Percentiles rank a stretch among this genome's conserved stretches.
Conservation (phyloP, 345 rosid genomes). For the Rhizophora mangle region DNA sequence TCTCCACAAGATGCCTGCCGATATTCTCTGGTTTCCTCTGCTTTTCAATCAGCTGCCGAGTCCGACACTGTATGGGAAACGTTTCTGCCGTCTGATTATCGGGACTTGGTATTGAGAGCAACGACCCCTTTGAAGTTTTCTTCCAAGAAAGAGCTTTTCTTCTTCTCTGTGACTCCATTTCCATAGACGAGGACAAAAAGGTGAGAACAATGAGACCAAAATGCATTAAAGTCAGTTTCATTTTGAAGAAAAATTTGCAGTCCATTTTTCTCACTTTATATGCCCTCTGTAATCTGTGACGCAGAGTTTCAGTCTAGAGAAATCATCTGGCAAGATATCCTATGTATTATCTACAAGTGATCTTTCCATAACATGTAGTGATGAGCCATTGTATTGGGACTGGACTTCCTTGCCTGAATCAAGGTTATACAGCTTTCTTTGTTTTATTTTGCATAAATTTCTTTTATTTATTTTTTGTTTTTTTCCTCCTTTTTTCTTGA, state of each 20-base stretch:
- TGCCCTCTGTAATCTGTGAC: neutral
- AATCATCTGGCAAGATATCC: conserved; percentile 46
- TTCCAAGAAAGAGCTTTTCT: conserved; percentile 59
- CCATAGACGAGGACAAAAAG: conserved; percentile 45
- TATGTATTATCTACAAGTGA: conserved; percentile 64
- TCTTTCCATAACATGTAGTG: conserved; percentile 50
- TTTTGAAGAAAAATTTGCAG: no score
- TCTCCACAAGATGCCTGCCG: conserved; percentile 55
- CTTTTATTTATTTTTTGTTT: no score
- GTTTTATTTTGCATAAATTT: neutral
- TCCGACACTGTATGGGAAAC: conserved; percentile 60
- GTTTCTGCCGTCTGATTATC: conserved; percentile 49
- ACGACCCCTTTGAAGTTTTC: conserved; percentile 21
- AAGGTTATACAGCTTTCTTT: conserved; percentile 29
- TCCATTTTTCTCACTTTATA: neutral
- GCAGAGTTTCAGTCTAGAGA: conserved; percentile 62
- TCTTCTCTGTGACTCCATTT: conserved; percentile 45
- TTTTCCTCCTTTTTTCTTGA: neutral
- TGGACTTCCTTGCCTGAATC: conserved; percentile 55
- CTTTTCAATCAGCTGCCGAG: conserved; percentile 53
- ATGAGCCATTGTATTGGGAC: conserved; percentile 47
- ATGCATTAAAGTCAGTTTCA: neutral
- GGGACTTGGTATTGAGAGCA: conserved; percentile 26
- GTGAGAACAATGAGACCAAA: conserved; percentile 17
- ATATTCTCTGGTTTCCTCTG: conserved; percentile 42